These are phyloP conservation scores for Exophiala aquamarina DNA, from an alignment of 2,329 filamentous ascomycete species.

Conservation along the genomic window DNA sequence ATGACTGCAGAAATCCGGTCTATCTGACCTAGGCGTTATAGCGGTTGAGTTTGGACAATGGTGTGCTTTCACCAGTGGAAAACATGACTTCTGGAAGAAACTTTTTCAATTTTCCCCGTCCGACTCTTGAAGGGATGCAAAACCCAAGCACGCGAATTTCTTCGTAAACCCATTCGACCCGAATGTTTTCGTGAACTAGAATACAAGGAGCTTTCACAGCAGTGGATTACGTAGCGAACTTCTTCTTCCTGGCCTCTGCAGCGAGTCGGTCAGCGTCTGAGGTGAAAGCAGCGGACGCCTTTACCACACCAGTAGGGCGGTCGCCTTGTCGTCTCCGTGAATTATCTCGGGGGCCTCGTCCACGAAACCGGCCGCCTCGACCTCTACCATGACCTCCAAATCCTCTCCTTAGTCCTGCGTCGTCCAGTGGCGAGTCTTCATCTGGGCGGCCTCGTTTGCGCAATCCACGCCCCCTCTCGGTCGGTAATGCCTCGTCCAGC, in stretches of 20 bases:
- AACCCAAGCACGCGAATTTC: too few species aligned
- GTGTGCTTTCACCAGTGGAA: too few species aligned
- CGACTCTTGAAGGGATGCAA: too few species aligned
- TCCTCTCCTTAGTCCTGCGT: conserved; percentile 43
- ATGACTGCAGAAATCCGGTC: too few species aligned
- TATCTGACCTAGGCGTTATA: too few species aligned
- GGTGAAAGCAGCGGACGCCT: conserved; percentile 22
- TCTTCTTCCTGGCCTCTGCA: conserved; percentile 49
- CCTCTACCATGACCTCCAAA: conserved; percentile 25
- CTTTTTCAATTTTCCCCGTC: too few species aligned
- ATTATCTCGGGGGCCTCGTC: conserved; percentile 22
- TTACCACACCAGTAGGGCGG: conserved; percentile 32
- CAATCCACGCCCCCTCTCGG: conserved; percentile 38
- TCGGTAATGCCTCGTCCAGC: conserved; percentile 47
- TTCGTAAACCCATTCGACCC: too few species aligned
- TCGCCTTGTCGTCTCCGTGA: conserved; percentile 22
- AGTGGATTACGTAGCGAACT: conserved; percentile 36
- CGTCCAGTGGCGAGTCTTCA: conserved; percentile 35
- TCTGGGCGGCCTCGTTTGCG: conserved; percentile 37
- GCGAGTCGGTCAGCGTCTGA: conserved; percentile 45
- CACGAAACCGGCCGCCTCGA: conserved; percentile 24
- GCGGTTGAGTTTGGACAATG: too few species aligned
- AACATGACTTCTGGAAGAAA: too few species aligned
- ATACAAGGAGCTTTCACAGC: background rate
- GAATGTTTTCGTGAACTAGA: background rate